Evolutionary conservation across 148 eudicot species (phyloP), one percentile per base, ranked within the genome.

Genomic region (Simmondsia chinensis): DNA sequence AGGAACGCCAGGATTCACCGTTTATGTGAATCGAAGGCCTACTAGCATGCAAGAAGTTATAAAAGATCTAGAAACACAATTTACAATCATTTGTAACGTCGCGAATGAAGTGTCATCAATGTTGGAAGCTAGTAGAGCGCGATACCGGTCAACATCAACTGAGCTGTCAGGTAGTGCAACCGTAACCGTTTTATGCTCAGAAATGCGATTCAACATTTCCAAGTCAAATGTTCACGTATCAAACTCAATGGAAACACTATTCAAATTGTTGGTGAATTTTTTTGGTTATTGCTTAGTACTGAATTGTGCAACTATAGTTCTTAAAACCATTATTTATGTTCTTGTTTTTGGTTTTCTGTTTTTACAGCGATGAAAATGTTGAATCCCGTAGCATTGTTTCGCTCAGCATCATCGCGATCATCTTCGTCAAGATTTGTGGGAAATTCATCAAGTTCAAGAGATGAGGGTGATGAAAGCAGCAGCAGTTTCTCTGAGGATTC

Each of bases 11-110:
- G 97, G 97, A 12, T 91, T 73, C 46, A 85, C 97, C 16, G 95
- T 79, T 50, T 85, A 85, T 64, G 85, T 85, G 33, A 79, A 85
- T 57, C 69, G 56, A 63, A 85, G 93, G 77, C 94, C 95, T 36
- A 85, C 93, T 15, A 85, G 88, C 75, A 85, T 91, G 94, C 71
- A 75, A 20, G 95, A 89, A 58, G 95, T 89, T 61, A 68, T 84
- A 18, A 89, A 76, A 76, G 97, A 84, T 63, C 80, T 89, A 9
- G 97, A 89, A 46, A 67, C 69, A 35, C 97, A 85, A 50, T 89
- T 89, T 52, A 57, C 14, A 54, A 70, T 68, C 22, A 62, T 87
- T 57, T 84, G 82, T 59, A 54, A 57, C 51, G 67, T 87, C 10
- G 93, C 87, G 3, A 61, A 51, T 36, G 82, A 78, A 59, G 68